Evolutionary conservation across 805 yeast species (phyloP).

Genomic region (Cyberlindnera misumaiensis): DNA sequence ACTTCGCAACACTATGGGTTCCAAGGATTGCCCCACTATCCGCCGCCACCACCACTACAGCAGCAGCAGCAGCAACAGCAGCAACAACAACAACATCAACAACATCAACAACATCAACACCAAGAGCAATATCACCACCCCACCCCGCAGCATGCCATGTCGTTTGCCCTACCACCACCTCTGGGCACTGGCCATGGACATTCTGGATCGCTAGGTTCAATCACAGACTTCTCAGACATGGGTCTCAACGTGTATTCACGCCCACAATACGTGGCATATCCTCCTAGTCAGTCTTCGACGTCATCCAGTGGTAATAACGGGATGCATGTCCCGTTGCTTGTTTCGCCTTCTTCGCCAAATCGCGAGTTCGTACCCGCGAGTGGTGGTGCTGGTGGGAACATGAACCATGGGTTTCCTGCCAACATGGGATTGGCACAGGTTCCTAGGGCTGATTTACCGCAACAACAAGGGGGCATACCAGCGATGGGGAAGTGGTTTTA

Average conservation of each 20-base stretch:
- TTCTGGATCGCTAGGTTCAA: background rate
- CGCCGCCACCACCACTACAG: background rate
- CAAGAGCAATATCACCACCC: constrained; percentile 3
- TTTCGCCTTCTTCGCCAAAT: too few species aligned
- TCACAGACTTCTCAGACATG: constrained; percentile 2
- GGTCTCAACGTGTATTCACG: constrained; percentile 1
- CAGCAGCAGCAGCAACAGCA: constrained; percentile 2
- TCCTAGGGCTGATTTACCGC: too few species aligned
- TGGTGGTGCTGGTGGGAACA: too few species aligned
- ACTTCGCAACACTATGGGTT: too few species aligned
- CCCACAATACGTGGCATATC: background rate
- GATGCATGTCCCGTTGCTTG: background rate
- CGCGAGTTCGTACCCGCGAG: too few species aligned
- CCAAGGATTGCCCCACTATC: too few species aligned
- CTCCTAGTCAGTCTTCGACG: background rate
- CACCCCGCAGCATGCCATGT: constrained; percentile 1
- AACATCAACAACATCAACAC: background rate
- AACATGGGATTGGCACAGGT: too few species aligned
- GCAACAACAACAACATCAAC: background rate
- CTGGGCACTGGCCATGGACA: background rate
- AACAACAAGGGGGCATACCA: too few species aligned
- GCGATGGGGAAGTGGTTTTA: too few species aligned
- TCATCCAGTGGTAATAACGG: too few species aligned
- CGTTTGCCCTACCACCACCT: constrained; percentile 5
- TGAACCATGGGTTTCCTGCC: too few species aligned